Base-by-base conservation (phyloP, 345 rosid genomes). In the Citrus maxima region DNA sequence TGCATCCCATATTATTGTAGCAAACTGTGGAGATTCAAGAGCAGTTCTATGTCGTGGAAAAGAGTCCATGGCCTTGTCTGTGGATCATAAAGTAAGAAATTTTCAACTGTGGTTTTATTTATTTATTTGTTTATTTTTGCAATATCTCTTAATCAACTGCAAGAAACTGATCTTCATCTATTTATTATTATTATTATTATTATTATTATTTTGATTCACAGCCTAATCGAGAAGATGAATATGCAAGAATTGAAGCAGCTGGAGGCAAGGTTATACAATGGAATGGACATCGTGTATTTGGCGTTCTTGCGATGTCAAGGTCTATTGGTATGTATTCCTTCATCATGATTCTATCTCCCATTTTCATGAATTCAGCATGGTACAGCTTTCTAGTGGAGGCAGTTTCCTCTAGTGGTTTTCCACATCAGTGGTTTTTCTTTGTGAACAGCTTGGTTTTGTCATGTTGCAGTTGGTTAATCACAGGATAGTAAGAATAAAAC, bases 301-400 rank as follows among this genome's bases (percentile, higher is more conserved):
- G 99, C 22, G 98, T 96, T 81, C 95, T 96, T 73, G 99, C 97
- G 46, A 93, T 96, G 98, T 96, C 99, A 59, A 94, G 98, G 76
- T 94, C 99, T 73, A 89, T 96, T 59, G 99, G 99, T 94, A 85
- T 61, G 91, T 65, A 28, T 42, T 79, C 63, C 63, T 64, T 42
- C 58, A 67, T 42, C 28, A 10, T 56, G 60, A 54, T 24, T 30
- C 24, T 37, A 21, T 76, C 37, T 14, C 6, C 10, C 12, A 32
- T 38, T 63, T 73, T 24, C 49, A 14, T 70, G 69, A 32, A 34
- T 37, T 74, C 49, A 35, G 21, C 46, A 34, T 46, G 22, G 35
- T 74, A 49, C 55, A 35, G 64, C 27, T 10, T 34, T 79, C 28
- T 22, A 16, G 32, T 62, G 37, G 46, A n/a, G n/a, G n/a, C n/a